Base-by-base conservation (phyloP, 116 monocot species). In the Iris pallida region DNA sequence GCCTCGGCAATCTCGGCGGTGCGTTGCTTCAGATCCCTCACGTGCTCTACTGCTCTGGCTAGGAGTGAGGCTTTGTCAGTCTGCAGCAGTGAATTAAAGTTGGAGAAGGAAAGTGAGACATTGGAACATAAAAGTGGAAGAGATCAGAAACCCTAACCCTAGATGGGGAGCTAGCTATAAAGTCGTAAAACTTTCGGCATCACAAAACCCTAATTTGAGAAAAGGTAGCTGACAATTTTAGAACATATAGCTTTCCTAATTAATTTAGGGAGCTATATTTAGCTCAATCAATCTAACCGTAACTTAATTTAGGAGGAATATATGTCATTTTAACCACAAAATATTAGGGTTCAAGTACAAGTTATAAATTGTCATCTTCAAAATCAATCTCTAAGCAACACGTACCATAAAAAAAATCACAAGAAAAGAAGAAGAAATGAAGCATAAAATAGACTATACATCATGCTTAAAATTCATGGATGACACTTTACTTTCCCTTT, bases 61-160 rank as follows among this genome's bases (percentile, higher is more conserved):
- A 91, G 76, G n/a, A 91, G 65, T 18, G 91, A 82, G 15, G 91
- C 91, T 72, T 91, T 91, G 82, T 91, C 91, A 45, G 80, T 82
- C 91, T 91, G 79, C 20, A 53, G 8, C 4, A 4, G 44, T 12
- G 7, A 48, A 15, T 47, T 6, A 47, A 59, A 43, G 49, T 16
- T 15, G 1, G 16, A 5, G 15, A 42, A 7, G 52, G 9, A 18
- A n/a, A n/a, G n/a, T n/a, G 13, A 63, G 52, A 42, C 10, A 54
- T 30, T 30, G 30, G 30, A 30, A 30, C 30, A 30, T 30, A 30
- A 30, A 30, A 30, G 30, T 30, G 30, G 46, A 16, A 41, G n/a
- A 63, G 13, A 41, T 12, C 19, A 16, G 16, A 79, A 79, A 72
- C 72, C 40, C 12, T 65, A 64, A 45, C 68, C 16, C 17, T 20